phyloP scores from a whole-genome alignment of 495 filamentous ascomycete species.

The Aspergillus ellipticus region DNA sequence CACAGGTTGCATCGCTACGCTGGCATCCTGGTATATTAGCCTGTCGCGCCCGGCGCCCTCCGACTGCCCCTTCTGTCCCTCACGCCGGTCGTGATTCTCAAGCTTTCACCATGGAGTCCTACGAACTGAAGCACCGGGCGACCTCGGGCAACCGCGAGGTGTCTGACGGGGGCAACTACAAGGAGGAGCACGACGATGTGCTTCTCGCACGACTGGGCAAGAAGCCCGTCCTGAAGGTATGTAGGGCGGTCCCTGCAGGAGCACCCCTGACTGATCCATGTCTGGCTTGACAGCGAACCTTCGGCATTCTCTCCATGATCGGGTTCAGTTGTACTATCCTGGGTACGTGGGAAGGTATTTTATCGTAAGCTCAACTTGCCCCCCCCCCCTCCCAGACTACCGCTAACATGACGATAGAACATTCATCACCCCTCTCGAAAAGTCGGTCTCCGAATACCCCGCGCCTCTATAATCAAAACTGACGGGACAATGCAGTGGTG shows the following conservation, averaged over 20 bases:
- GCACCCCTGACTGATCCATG: background rate
- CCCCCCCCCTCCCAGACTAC: background rate
- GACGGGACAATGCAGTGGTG: slow-evolving; percentile 33
- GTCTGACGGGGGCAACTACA: background rate
- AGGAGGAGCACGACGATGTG: slow-evolving; percentile 32
- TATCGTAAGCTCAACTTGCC: slow-evolving; percentile 22
- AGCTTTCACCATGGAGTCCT: background rate
- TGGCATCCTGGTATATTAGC: background rate
- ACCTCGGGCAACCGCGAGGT: background rate
- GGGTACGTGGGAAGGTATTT: slow-evolving; percentile 47
- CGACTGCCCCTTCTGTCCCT: background rate
- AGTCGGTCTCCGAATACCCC: slow-evolving; percentile 15
- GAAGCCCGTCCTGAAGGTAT: slow-evolving; percentile 40
- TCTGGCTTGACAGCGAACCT: slow-evolving; percentile 35
- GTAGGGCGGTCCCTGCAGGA: background rate
- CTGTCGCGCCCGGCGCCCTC: background rate
- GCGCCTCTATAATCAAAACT: background rate
- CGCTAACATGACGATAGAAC: slow-evolving; percentile 18
- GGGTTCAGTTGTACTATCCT: slow-evolving; percentile 50
- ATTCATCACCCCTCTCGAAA: slow-evolving; percentile 34
- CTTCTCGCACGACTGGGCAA: slow-evolving; percentile 48
- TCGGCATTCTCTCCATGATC: slow-evolving; percentile 46
- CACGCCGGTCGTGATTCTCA: slow-evolving; percentile 15
- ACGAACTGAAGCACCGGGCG: background rate
- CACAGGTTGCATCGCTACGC: background rate